Evolutionary conservation across 805 yeast genomes (phyloP).

Genomic region (Diddensiella santjacobensis): DNA sequence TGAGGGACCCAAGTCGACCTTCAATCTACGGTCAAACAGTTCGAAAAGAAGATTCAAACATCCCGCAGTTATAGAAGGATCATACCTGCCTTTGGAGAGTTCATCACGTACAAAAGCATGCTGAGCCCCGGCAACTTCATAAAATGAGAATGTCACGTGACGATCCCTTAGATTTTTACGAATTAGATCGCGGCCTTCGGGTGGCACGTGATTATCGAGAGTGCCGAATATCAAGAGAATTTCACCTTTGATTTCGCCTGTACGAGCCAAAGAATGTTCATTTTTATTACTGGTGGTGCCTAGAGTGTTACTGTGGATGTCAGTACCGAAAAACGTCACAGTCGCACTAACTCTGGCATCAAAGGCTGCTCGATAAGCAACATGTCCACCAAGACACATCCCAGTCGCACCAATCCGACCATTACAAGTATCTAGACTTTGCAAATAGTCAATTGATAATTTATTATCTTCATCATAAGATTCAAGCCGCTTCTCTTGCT

Average conservation of each 20-base stretch:
- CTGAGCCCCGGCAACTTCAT: constrained; percentile 75
- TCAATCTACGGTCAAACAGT: constrained; percentile 64
- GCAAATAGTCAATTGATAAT: constrained; percentile 60
- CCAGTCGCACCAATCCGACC: constrained; percentile 80
- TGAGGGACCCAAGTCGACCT: constrained; percentile 61
- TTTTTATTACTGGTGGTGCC: constrained; percentile 58
- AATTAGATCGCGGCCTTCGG: constrained; percentile 70
- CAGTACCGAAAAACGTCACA: constrained; percentile 77
- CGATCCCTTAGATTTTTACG: constrained; percentile 55
- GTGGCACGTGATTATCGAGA: constrained; percentile 74
- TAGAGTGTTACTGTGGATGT: constrained; percentile 63
- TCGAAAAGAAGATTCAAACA: constrained; percentile 68
- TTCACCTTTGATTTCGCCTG: constrained; percentile 56
- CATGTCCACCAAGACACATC: constrained; percentile 83
- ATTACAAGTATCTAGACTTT: constrained; percentile 55
- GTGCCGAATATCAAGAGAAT: constrained; percentile 69
- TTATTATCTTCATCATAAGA: constrained; percentile 75
- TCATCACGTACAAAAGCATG: constrained; percentile 84
- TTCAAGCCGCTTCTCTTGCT: constrained; percentile 59
- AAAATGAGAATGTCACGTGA: constrained; percentile 61
- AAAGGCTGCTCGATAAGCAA: constrained; percentile 66
- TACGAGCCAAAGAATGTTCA: constrained; percentile 54
- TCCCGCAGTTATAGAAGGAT: constrained; percentile 66
- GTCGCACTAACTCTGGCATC: constrained; percentile 63
- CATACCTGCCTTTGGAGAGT: constrained; percentile 73